Percentiles rank a stretch among this genome's conserved stretches.
These are phyloP conservation scores for Cytospora leucostoma DNA, from an alignment of 2,329 filamentous ascomycete species.

Conservation along the genomic window DNA sequence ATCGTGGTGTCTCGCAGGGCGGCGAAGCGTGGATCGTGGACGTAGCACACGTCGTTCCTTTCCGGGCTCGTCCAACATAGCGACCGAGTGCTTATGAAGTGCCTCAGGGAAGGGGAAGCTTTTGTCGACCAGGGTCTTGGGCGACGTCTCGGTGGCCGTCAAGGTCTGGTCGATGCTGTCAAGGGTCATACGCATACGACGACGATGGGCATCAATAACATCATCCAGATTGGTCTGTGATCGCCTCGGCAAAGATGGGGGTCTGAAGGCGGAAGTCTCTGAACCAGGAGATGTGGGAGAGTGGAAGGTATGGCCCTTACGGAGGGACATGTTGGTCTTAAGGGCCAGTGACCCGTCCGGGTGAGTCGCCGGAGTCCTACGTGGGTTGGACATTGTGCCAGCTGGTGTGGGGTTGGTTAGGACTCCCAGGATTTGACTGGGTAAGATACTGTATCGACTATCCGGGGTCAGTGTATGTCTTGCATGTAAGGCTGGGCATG, in stretches of 20 bases:
- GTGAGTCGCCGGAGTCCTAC: slow-evolving; percentile 47
- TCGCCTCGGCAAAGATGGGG: slow-evolving; percentile 61
- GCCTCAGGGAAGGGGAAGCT: slow-evolving; percentile 61
- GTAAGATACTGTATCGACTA: slow-evolving; percentile 22
- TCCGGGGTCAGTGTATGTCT: slow-evolving; percentile 26
- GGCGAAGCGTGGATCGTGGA: slow-evolving; percentile 51
- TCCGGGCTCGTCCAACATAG: slow-evolving; percentile 47
- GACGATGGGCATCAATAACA: slow-evolving; percentile 68
- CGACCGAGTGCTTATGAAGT: slow-evolving; percentile 58
- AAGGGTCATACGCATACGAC: slow-evolving; percentile 68
- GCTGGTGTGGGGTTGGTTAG: slow-evolving; percentile 32
- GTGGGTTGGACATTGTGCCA: slow-evolving; percentile 42
- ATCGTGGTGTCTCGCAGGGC: slow-evolving; percentile 64
- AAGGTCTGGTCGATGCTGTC: slow-evolving; percentile 66
- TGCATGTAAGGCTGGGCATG: slow-evolving; percentile 28
- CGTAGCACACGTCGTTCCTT: slow-evolving; percentile 53
- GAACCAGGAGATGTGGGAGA: slow-evolving; percentile 46
- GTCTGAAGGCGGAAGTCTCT: slow-evolving; percentile 44
- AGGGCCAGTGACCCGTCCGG: slow-evolving; percentile 46
- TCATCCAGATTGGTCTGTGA: slow-evolving; percentile 72
- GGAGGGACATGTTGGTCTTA: slow-evolving; percentile 61
- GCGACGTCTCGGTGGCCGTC: slow-evolving; percentile 41
- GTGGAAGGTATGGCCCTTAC: slow-evolving; percentile 71
- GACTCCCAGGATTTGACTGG: slow-evolving; percentile 25
- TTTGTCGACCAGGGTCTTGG: slow-evolving; percentile 51